phyloP scores from a whole-genome alignment of 306 rosid genomes.

The Fragaria vesca region DNA sequence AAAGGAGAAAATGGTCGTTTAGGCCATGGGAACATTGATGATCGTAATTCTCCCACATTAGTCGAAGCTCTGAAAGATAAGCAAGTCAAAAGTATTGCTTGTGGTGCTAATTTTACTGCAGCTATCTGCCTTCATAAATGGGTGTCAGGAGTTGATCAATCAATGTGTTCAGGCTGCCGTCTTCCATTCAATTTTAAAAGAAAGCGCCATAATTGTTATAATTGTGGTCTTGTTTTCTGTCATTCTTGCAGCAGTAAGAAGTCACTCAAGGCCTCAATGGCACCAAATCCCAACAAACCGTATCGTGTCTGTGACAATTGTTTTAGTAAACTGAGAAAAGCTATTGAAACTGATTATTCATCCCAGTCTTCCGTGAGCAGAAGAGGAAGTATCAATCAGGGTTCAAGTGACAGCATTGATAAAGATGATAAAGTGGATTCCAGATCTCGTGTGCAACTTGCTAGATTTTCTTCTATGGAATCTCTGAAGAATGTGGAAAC shows the following conservation, averaged over 20 bases:
- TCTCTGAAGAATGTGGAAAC: constrained; percentile 87
- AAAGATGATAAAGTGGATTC: constrained; percentile 82
- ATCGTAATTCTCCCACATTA: constrained; percentile 70
- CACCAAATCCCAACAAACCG: constrained; percentile 97
- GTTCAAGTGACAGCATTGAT: constrained; percentile 62
- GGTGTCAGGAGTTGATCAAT: constrained; percentile 99
- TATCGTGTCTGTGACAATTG: constrained; percentile 98
- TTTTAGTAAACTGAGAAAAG: constrained; percentile 73
- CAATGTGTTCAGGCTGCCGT: constrained; percentile 98
- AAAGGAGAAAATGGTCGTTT: constrained; percentile 98
- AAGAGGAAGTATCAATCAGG: constrained; percentile 89
- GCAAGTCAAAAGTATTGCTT: constrained; percentile 91
- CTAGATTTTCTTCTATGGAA: constrained; percentile 74
- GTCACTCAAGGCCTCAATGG: constrained; percentile 96
- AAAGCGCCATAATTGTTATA: constrained; percentile 95
- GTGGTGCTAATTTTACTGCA: constrained; percentile 92
- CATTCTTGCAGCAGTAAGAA: constrained; percentile 98
- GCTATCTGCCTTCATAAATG: constrained; percentile 98
- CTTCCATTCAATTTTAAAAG: constrained; percentile 93
- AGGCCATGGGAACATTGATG: constrained; percentile 93
- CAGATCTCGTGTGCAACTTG: constrained; percentile 70
- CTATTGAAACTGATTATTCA: constrained; percentile 69
- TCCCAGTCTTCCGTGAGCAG: constrained; percentile 80
- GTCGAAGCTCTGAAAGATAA: constrained; percentile 94
- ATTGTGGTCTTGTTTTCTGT: constrained; percentile 97